Base-by-base conservation (phyloP, 768 basidiomycete genomes). In the Hydnomerulius pinastri region DNA sequence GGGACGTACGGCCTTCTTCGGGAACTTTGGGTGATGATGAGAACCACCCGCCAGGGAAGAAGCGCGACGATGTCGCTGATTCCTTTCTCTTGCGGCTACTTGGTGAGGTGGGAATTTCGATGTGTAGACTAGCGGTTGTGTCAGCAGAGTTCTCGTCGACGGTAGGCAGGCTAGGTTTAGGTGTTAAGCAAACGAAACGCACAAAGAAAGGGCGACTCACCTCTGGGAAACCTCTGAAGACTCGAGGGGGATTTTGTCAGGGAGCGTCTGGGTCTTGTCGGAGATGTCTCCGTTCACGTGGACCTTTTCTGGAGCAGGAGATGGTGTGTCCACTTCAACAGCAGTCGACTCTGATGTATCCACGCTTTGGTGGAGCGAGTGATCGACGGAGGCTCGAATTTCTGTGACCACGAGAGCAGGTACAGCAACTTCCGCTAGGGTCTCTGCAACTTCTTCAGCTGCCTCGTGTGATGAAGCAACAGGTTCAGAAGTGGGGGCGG, bases 11-110 rank as follows among this genome's bases (percentile, higher is more conserved):
- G 38, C 71, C 74, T 57, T 76, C 72, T 23, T 64, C 62, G 1
- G 74, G 70, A 4, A 70, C 56, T 58, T 73, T 76, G 21, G 67
- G 62, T 17, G 73, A 59, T 33, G 62, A 60, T 12, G 64, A 66
- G 61, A 68, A 67, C 80, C 80, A 81, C 2, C 75, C 78, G 28
- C 81, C 81, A 8, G 79, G 80, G 74, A 82, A 79, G 66, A 77
- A 76, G 40, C 76, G 71, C 11, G 79, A 80, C n/a, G 81, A 81
- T 3, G 79, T 69, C 1, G 78, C 77, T 9, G 81, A 80, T 58
- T 79, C 78, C n/a, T 75, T 69, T 42, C 79, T 67, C 2, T 68
- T 69, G 12, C 57, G 79, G 23, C 37, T 38, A 15, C 53, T 55
- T 0, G 52, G 40, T 15, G 58, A 53, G 18, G 62, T 53, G 38